Base-by-base conservation (phyloP, 306 rosid species). In the Vicia sativa region DNA sequence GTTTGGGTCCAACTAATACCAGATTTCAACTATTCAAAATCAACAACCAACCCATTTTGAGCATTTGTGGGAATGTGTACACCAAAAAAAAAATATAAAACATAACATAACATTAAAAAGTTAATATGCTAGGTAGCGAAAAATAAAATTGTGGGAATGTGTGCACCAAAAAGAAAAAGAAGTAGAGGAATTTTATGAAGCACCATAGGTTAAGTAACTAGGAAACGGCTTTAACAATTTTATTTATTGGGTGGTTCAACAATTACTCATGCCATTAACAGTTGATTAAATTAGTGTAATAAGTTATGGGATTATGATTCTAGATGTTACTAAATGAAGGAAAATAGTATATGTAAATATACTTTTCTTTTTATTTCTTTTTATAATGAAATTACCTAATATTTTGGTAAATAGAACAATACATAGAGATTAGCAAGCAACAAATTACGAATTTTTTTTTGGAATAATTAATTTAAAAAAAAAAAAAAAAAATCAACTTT, bases 221-320 rank as follows among this genome's bases (percentile, higher is more conserved):
- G 35, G 59, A 42, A 60, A 72, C 59, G 45, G 26, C 48, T 35
- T 46, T 56, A 23, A 39, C 13, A 48, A 18, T 12, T 54, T 49
- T 44, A 23, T 70, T 65, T 64, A 66, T 49, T 39, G 66, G 75
- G 19, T 73, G 82, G 78, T 78, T 67, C 67, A 78, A 78, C 78
- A 58, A 59, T 46, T 67, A 66, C 62, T 35, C 44, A 60, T 50
- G 39, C 6, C 57, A 38, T 37, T 4, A 57, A 65, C 4, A 48
- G 35, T 23, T 53, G 11, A 49, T 49, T 37, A 35, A 16, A 55
- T 57, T 21, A 21, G 58, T 35, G 29, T 26, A n/a, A 57, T 31
- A 57, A 29, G 26, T 6, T 29, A 31, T 57, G 11, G 12, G n/a
- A 7, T 43, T 56, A n/a, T 6, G 41, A n/a, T 57, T 57, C 23